A percentile compares a stretch with the other conserved stretches of the same genome.
Evolutionary conservation across 176 grass and related monocot genomes (phyloP).

Genomic region (Oryza officinalis): DNA sequence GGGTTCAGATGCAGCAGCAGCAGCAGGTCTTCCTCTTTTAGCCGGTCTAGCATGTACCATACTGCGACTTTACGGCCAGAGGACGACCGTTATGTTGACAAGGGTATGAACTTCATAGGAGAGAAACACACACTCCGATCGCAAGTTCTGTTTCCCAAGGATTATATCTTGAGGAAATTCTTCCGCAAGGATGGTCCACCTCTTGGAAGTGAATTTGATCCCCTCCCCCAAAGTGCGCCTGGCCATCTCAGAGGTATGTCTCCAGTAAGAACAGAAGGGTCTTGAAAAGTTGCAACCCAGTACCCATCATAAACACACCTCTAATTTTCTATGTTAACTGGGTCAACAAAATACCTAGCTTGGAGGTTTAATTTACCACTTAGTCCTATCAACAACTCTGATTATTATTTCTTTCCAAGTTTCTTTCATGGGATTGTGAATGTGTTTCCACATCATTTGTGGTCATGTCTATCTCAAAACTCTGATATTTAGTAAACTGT

Average conservation of each 20-base stretch:
- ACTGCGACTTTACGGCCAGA: not conserved
- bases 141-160: slow-evolving; percentile 74
- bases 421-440: not conserved
- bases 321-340: slow-evolving; percentile 1
- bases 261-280: not conserved
- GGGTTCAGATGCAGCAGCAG: slow-evolving; percentile 40
- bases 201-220: slow-evolving; percentile 74
- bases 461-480: not conserved
- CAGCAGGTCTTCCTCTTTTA: slow-evolving; percentile 35
- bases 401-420: not conserved
- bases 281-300: not conserved
- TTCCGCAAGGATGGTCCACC: slow-evolving; percentile 89
- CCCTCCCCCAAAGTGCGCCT: slow-evolving; percentile 35
- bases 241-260: slow-evolving; percentile 51
- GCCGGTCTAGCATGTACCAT: slow-evolving; percentile 9
- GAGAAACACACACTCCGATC: slow-evolving; percentile 45
- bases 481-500: not conserved
- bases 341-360: slow-evolving; percentile 11
- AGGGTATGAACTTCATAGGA: slow-evolving; percentile 33
- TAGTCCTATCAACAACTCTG: slow-evolving; percentile 2
- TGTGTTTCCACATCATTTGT: slow-evolving; percentile 14
- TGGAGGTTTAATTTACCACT: not conserved
- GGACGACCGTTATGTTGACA: slow-evolving; percentile 12
- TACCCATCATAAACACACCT: not conserved
- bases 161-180: slow-evolving; percentile 79